Base-by-base conservation (phyloP, 2,329 filamentous ascomycete genomes). In the Clonostachys rhizophaga region DNA sequence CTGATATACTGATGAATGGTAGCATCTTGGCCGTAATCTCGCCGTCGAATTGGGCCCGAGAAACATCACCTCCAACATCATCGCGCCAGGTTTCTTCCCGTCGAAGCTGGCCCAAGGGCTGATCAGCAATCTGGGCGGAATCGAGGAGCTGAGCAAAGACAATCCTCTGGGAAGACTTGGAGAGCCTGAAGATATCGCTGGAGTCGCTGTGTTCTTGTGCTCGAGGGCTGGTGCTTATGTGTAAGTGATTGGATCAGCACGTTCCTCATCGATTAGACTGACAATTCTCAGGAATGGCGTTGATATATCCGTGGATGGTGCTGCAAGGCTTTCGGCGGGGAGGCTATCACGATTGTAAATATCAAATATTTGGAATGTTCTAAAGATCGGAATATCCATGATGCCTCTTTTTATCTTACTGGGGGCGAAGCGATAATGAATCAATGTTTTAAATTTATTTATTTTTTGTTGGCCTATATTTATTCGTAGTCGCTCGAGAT, bases 71-170 rank as follows among this genome's bases (percentile, higher is more conserved):
- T 78, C 78, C 49, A 89, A 88, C 55, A 75, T 78, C 42, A 79
- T 89, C 46, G 81, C 82, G 2, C 85, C 85, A 0, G 84, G 84
- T 0, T 85, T 87, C 62, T 87, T 85, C 64, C 81, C 83, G 3
- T 81, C 76, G 4, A 86, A 86, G 65, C 80, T 88, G 75, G 81
- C 84, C 1, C 76, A 71, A 47, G 84, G 79, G 0, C 58, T 89
- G 40, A 85, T 89, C 63, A 75, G 79, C 49, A 63, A 76, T 53
- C 67, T 74, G 42, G 85, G 85, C 12, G 85, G 85, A 3, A 65
- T 66, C 40, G 69, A 77, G 16, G 65, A 65, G 46, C 52, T 83
- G 39, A 75, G 68, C 20, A 70, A 71, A 43, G 66, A 66, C 40
- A 79, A 72, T 46, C 79, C 80, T 9, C 75, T 81, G 52, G 70